Conservation (phyloP, 2,329 filamentous ascomycete species). For the Dothidotthia symphoricarpi region DNA sequence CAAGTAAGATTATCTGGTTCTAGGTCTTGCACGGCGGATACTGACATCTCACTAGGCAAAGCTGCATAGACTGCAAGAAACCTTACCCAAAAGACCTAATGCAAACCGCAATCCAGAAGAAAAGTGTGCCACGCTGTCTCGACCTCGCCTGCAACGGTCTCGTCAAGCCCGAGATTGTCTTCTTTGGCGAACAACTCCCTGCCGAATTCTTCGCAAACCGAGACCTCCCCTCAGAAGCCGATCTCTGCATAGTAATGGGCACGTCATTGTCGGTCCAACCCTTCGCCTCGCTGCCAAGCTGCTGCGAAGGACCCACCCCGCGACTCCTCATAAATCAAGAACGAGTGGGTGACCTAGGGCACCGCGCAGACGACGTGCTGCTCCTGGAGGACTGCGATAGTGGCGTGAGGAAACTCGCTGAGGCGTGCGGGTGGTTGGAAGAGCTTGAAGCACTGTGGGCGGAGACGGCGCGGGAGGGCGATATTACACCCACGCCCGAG, state of each 20-base stretch:
- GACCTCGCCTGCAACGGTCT: slow-evolving; percentile 66
- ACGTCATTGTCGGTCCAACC: slow-evolving; percentile 86
- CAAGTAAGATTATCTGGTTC: slow-evolving; percentile 10
- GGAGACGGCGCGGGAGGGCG: slow-evolving; percentile 50
- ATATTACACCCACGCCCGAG: slow-evolving; percentile 34
- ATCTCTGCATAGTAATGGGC: slow-evolving; percentile 81
- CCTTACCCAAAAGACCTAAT: slow-evolving; percentile 73
- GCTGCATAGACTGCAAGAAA: slow-evolving; percentile 82
- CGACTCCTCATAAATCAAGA: slow-evolving; percentile 87
- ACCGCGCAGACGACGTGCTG: slow-evolving; percentile 78
- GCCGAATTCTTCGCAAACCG: slow-evolving; percentile 61
- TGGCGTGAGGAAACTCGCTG: slow-evolving; percentile 74
- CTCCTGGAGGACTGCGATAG: slow-evolving; percentile 79
- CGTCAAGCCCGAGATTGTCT: slow-evolving; percentile 93
- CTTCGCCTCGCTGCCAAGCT: slow-evolving; percentile 75
- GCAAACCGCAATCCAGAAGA: slow-evolving; percentile 64
- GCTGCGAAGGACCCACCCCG: slow-evolving; percentile 62
- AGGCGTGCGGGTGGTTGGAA: slow-evolving; percentile 77
- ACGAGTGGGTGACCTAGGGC: slow-evolving; percentile 74
- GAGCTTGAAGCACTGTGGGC: slow-evolving; percentile 80
- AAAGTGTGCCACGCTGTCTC: slow-evolving; percentile 68
- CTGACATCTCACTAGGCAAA: too few species aligned
- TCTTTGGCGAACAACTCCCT: slow-evolving; percentile 79
- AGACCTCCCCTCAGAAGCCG: slow-evolving; percentile 59
- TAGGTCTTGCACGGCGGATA: too few species aligned